A percentile compares a stretch with the other conserved stretches of the same genome.
Evolutionary conservation across 306 rosid species (phyloP).

Genomic region (Vicia sativa): DNA sequence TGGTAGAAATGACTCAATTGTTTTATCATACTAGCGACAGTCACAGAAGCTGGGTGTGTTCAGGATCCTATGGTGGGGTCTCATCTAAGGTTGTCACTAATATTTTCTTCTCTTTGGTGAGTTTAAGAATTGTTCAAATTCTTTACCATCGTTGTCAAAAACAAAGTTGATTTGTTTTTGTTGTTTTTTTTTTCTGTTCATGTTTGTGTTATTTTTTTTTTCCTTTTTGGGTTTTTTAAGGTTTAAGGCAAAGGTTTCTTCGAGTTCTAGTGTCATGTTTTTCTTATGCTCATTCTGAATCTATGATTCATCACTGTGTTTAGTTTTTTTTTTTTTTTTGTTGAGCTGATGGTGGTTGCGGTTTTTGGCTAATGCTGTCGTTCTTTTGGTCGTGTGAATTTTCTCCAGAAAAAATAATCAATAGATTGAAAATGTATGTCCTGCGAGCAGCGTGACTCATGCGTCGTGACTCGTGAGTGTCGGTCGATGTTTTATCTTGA

Average conservation of each 20-base stretch:
- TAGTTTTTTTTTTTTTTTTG: background rate
- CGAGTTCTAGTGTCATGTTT: background rate
- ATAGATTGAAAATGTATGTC: background rate
- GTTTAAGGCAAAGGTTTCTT: background rate
- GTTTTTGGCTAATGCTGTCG: no score
- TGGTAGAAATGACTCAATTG: background rate
- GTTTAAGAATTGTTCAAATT: conserved; percentile 1
- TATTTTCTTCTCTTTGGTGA: background rate
- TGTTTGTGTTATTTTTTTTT: background rate
- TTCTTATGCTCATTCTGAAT: background rate
- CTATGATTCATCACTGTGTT: background rate
- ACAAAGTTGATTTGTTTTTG: background rate
- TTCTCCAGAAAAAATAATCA: no score
- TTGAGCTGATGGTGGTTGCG: no score
- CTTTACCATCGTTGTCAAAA: background rate
- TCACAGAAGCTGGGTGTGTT: conserved; percentile 2
- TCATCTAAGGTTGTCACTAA: background rate
- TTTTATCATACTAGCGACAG: background rate
- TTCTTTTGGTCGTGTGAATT: background rate
- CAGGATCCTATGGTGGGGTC: conserved; percentile 23
- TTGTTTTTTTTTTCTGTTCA: background rate
- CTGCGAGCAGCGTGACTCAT: no score
- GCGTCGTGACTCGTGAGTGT: no score
- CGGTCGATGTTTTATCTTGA: no score
- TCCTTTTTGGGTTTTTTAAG: background rate